These are phyloP conservation scores for Catharanthus roseus DNA, from an alignment of 257 asterid genomes.

Conservation along the genomic window DNA sequence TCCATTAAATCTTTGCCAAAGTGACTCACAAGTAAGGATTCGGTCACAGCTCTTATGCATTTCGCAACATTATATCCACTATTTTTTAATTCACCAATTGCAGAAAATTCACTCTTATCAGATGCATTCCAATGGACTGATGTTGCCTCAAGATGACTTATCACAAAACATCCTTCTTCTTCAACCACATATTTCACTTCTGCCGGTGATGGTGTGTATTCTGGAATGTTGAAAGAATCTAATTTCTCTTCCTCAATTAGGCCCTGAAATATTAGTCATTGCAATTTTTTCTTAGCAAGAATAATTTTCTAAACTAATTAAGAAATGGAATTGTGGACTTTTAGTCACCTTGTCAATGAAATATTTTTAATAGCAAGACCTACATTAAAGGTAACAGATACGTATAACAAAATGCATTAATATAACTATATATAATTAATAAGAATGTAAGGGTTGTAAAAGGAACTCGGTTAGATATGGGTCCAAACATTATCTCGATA, in stretches of 20 bases:
- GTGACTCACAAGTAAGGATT: conserved; percentile 53
- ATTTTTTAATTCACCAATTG: background rate
- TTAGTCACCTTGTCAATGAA: no score
- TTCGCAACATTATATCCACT: conserved; percentile 39
- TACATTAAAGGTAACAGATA: no score
- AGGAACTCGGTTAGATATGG: no score
- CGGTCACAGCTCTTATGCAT: conserved; percentile 66
- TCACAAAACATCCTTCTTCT: conserved; percentile 47
- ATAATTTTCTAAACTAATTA: no score
- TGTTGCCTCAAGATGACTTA: conserved; percentile 36
- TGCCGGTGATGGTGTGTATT: conserved; percentile 8
- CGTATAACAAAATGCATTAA: no score
- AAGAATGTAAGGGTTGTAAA: no score
- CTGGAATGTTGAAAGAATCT: conserved; percentile 14
- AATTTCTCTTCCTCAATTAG: conserved; percentile 13
- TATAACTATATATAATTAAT: no score
- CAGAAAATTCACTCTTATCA: conserved; percentile 8
- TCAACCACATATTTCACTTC: conserved; percentile 14
- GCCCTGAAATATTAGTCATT: conserved; percentile 8
- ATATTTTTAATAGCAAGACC: no score
- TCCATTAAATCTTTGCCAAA: conserved; percentile 45
- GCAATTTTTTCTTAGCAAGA: background rate
- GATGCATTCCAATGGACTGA: conserved; percentile 42
- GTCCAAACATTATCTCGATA: no score
- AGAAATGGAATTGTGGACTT: no score